Conservation (phyloP, 1,284 basidiomycete species). For the Ustilago trichophora region DNA sequence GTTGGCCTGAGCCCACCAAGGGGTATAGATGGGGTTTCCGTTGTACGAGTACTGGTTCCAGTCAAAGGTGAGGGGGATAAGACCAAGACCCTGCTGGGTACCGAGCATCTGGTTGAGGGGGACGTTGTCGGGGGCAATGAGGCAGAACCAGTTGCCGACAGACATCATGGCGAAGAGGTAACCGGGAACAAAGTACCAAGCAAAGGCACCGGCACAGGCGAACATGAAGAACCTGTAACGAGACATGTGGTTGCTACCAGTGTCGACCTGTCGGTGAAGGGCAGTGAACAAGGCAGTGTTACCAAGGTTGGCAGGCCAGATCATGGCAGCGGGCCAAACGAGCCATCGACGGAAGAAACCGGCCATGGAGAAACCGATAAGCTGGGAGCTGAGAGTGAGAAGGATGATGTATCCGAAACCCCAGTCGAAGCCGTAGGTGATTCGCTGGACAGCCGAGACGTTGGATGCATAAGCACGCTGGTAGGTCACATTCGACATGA, state of each 20-base stretch:
- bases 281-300: constrained; percentile 56
- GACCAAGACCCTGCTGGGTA: constrained; percentile 46
- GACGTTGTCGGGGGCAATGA: constrained; percentile 59
- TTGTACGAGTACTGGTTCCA: constrained; percentile 54
- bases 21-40: constrained; percentile 51
- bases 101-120: constrained; percentile 61
- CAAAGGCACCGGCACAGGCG: constrained; percentile 40
- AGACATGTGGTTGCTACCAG: constrained; percentile 68
- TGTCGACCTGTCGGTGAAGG: constrained; percentile 51
- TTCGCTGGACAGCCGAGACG: constrained; percentile 55
- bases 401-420: constrained; percentile 68
- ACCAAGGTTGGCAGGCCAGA: constrained; percentile 59
- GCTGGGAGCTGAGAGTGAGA: constrained; percentile 68
- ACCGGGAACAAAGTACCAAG: constrained; percentile 59
- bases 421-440: constrained; percentile 44
- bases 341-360: constrained; percentile 57
- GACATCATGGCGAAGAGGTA: constrained; percentile 58
- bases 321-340: constrained; percentile 62
- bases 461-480: constrained; percentile 66
- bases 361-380: constrained; percentile 59
- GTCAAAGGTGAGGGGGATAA: constrained; percentile 57
- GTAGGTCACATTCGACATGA: constrained; percentile 68
- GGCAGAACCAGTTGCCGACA: constrained; percentile 58
- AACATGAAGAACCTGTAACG: constrained; percentile 54
- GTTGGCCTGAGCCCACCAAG: constrained; percentile 55